phyloP scores from a whole-genome alignment of 441 rosid genomes.

The Pelargonium cotyledonis region DNA sequence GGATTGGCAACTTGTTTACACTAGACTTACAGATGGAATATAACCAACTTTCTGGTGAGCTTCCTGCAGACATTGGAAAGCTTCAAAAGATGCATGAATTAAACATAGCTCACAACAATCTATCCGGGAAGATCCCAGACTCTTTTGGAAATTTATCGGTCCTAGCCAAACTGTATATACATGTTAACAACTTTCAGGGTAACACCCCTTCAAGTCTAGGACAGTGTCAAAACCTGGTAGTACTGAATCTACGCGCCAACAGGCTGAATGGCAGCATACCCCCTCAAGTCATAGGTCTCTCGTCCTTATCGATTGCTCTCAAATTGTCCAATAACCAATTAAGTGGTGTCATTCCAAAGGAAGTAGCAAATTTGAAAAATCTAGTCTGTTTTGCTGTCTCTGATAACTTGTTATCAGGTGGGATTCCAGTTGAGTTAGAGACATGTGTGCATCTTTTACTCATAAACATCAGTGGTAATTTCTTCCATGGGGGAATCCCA shows the following conservation, averaged over 20 bases:
- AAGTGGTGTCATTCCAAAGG: conserved; percentile 15
- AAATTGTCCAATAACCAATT: conserved; percentile 10
- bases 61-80: too few relatives aligned
- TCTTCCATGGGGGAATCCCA: conserved; percentile 23
- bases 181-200: too few relatives aligned
- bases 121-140: too few relatives aligned
- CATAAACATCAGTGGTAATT: conserved; percentile 21
- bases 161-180: too few relatives aligned
- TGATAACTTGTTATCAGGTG: conserved; percentile 17
- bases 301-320: conserved; percentile 1
- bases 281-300: not conserved
- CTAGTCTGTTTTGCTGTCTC: not conserved
- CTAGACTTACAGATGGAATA: too few relatives aligned
- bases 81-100: too few relatives aligned
- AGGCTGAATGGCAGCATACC: conserved; percentile 20
- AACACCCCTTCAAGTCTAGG: conserved; percentile 19
- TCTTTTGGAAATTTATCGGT: too few relatives aligned
- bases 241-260: conserved; percentile 15
- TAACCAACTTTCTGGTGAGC: too few relatives aligned
- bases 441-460: conserved; percentile 14
- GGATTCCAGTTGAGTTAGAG: conserved; percentile 21
- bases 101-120: too few relatives aligned
- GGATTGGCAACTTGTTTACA: too few relatives aligned
- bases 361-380: conserved; percentile 13
- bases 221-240: not conserved